Conservation (phyloP, 1,284 basidiomycete species). For the Leccinum fallax region DNA sequence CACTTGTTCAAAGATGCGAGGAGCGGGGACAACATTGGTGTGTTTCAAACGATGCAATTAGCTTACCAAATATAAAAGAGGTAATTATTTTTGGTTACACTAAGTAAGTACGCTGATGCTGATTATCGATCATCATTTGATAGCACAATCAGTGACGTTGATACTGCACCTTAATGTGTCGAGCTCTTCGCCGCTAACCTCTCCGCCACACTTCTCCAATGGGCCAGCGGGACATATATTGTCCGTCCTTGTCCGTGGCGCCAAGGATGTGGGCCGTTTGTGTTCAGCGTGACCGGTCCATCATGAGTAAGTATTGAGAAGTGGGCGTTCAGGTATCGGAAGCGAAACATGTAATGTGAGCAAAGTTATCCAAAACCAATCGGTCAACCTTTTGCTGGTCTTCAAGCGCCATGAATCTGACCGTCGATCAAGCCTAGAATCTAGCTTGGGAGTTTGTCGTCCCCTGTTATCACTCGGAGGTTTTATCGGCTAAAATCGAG, state of each 20-base stretch:
- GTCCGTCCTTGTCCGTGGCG: neutral
- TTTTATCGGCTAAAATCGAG: no score
- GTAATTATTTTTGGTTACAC: neutral
- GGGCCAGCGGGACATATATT: neutral
- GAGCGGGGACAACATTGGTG: neutral
- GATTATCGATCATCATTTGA: neutral
- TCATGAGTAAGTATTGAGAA: neutral
- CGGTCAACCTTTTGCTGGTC: neutral
- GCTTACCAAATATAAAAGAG: neutral
- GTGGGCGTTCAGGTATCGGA: no score
- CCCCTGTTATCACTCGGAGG: no score
- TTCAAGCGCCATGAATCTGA: neutral
- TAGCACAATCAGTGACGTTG: neutral
- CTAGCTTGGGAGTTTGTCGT: neutral
- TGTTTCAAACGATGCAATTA: neutral
- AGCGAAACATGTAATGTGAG: neutral
- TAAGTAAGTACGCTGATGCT: no score
- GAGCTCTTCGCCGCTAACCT: neutral
- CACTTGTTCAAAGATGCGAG: no score
- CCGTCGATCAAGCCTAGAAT: neutral
- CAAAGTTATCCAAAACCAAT: no score
- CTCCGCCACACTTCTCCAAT: neutral
- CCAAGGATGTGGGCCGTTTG: neutral
- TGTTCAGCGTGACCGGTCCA: neutral
- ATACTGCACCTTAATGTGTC: neutral